Evolutionary conservation across 1,284 basidiomycete species (phyloP).

Genomic region (Apiotrichum gamsii): DNA sequence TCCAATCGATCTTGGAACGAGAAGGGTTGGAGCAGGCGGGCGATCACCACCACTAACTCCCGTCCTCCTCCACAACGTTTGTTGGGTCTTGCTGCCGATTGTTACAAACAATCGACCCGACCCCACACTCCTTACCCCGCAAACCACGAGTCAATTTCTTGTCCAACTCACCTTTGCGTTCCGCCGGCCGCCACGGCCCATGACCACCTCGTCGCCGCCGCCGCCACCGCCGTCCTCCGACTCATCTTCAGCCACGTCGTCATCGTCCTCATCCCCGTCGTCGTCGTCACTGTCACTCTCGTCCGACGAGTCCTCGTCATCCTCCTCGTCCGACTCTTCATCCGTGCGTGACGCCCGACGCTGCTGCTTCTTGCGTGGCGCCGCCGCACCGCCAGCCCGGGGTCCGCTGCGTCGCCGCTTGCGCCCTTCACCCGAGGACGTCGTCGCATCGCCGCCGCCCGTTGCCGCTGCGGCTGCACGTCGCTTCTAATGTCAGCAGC

Average conservation of each 20-base stretch:
- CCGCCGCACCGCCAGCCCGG: neutral
- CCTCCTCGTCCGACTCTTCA: slow-evolving; percentile 9
- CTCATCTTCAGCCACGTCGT: slow-evolving; percentile 17
- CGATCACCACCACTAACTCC: no score
- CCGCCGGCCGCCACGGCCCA: slow-evolving; percentile 38
- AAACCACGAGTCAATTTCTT: no score
- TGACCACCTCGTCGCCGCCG: slow-evolving; percentile 22
- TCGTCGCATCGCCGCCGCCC: no score
- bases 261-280: slow-evolving; percentile 18
- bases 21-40: no score
- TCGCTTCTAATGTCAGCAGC: neutral
- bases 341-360: slow-evolving; percentile 2
- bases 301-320: slow-evolving; percentile 8
- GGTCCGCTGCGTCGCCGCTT: neutral
- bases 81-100: no score
- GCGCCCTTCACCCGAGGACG: neutral
- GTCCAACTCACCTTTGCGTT: slow-evolving; percentile 43
- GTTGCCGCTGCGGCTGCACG: neutral
- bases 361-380: slow-evolving; percentile 15
- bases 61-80: no score
- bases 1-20: no score
- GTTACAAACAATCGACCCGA: no score
- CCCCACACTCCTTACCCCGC: no score
- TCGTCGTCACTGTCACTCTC: slow-evolving; percentile 17
- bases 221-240: slow-evolving; percentile 8